Evolutionary conservation across 2,329 filamentous ascomycete genomes (phyloP).

Genomic region (Pyricularia sp.): DNA sequence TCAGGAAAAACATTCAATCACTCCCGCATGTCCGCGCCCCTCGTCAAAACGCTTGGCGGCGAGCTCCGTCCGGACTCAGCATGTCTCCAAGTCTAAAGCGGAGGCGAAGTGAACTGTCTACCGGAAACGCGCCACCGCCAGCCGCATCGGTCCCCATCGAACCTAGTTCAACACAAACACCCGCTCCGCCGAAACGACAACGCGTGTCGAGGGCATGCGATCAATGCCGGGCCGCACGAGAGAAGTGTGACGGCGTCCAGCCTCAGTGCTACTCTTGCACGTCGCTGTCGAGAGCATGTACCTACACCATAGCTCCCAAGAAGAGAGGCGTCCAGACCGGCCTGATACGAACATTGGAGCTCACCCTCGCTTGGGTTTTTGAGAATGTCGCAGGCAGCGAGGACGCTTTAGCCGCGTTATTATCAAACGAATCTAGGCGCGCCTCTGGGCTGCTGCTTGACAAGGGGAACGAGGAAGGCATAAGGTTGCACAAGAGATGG

Average conservation of each 20-base stretch:
- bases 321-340: constrained; percentile 74
- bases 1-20: neutral
- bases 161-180: neutral
- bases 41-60: neutral
- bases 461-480: constrained; percentile 45
- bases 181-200: constrained; percentile 43
- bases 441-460: constrained; percentile 38
- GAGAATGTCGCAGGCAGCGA: constrained; percentile 51
- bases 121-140: constrained; percentile 8
- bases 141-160: constrained; percentile 12
- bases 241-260: constrained; percentile 63
- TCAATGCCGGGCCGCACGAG: constrained; percentile 55
- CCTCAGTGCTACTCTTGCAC: constrained; percentile 60
- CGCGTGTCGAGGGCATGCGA: constrained; percentile 62
- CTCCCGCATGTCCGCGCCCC: neutral
- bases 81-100: constrained; percentile 1
- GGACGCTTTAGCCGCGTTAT: constrained; percentile 42
- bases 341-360: constrained; percentile 65
- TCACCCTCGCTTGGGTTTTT: constrained; percentile 58
- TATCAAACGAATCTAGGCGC: constrained; percentile 33
- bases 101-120: neutral
- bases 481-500: constrained; percentile 53
- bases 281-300: constrained; percentile 53
- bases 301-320: constrained; percentile 64
- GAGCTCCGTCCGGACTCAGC: neutral